Evolutionary conservation across 1,284 basidiomycete species (phyloP), one percentile per base, ranked within the genome.

Genomic region (Ganoderma multipileum): DNA sequence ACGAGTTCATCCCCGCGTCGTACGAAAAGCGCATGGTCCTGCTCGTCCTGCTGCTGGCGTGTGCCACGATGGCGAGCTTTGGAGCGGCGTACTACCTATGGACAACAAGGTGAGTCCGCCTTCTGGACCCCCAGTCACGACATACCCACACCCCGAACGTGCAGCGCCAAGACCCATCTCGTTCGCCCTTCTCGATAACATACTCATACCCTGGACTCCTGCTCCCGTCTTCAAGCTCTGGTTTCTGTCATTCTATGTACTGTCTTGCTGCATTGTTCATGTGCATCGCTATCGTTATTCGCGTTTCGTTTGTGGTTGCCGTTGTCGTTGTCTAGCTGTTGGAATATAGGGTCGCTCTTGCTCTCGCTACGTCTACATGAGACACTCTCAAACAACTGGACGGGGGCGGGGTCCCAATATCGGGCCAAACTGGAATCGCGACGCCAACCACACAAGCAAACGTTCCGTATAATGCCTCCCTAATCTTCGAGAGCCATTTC

Each of bases 1-100:
- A 38, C 26, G 67, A 62, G 58, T 60, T 72, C 58, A 65, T 72
- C 28, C 71, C 71, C 4, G 70, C 70, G 0, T 70, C 71, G 55
- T 73, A 73, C 65, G 77, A 79, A 71, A 76, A 75, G 50, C 79
- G 75, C 18, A 68, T 79, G 68, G 73, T 75, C 5, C 38, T 84
- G 33, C 77, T 89, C 39, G 72, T 90, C 11, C 73, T 82, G 11
- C 70, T 89, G 58, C 82, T 91, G 58, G 79, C 82, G 57, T 79
- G 85, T 42, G 84, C 83, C 11, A 84, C 83, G 67, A 64, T 90
- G 42, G 76, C 81, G 47, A 89, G 84, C 73, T 91, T 91, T 72
- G 84, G 80, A 44, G 79, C 81, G 9, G 90, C 90, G 2, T 91
- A 89, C 71, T 90, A 90, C 80, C 80, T 92, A 41, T 88, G 87